Base-by-base conservation (phyloP, 768 basidiomycete species). In the Pulveroboletus ravenelii region DNA sequence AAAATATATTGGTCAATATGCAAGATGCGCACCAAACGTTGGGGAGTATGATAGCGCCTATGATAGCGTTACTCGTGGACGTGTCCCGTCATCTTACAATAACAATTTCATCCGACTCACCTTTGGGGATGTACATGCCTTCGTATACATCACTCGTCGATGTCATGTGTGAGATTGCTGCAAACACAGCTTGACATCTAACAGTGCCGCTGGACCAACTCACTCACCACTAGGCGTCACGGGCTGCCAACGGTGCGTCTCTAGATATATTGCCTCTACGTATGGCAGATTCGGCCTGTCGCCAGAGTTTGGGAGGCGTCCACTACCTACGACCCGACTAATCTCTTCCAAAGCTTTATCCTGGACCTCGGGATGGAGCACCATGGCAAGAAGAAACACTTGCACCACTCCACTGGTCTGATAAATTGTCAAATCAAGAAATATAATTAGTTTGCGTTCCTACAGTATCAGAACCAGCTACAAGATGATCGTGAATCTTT, bases 321-420 rank as follows among this genome's bases (percentile, higher is more conserved):
- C 54, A 20, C 27, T 54, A 3, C 74, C 72, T 9, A 71, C 51
- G 13, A 71, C 62, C 2, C 41, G 53, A 30, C 65, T 58, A 29
- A 74, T 55, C 47, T 71, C 71, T 18, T 60, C 58, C 32, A 60
- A 59, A 13, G 69, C 72, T 30, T 60, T 66, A 3, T 20, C 36
- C 43, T 71, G 68, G 8, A 63, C 56, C 20, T 67, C 61, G 3
- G 70, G 71, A 45, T 70, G 37, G 18, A 62, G 60, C 8, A 66
- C 32, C 69, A 72, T 70, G 15, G 65, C 68, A 6, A 71, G 60
- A 43, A 69, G 40, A 48, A 73, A 72, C 10, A 62, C 45, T 18
- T 40, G 50, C 10, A 68, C 1, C 1, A 39, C 51, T 2, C 48
- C 49, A 51, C 47, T 47, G 17, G 23, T 56, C 62, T 69, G 47